phyloP scores from a whole-genome alignment of 441 rosid genomes.

The Pelargonium myrrhifolium region DNA sequence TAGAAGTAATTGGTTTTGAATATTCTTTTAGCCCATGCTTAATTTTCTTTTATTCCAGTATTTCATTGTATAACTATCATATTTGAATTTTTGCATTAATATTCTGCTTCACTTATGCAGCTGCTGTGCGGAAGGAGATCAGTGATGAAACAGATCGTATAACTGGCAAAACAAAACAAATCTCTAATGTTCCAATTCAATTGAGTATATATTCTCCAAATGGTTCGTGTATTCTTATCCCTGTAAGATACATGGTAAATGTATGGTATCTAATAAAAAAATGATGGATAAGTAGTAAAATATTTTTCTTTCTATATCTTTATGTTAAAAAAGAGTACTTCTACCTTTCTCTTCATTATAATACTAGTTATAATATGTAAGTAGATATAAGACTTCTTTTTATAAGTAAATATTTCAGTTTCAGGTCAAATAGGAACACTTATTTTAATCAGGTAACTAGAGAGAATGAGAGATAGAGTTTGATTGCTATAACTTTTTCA shows the following conservation, averaged over 20 bases:
- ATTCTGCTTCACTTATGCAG: conserved; percentile 33
- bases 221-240: conserved; percentile 40
- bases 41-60: background rate
- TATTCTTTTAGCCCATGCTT: background rate
- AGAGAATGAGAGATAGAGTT: too few relatives aligned
- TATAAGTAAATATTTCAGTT: background rate
- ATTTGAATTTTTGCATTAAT: conserved; percentile 7
- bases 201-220: conserved; percentile 91
- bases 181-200: conserved; percentile 89
- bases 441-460: too few relatives aligned
- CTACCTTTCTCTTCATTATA: too few relatives aligned
- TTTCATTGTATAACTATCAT: background rate
- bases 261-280: background rate
- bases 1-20: background rate
- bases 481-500: too few relatives aligned
- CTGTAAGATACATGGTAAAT: conserved; percentile 6
- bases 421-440: too few relatives aligned
- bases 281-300: background rate
- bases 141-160: conserved; percentile 93
- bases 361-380: too few relatives aligned
- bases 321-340: too few relatives aligned
- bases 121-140: conserved; percentile 90
- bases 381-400: background rate
- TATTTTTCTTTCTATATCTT: background rate
- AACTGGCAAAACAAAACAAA: conserved; percentile 82